Evolutionary conservation across 2,329 filamentous ascomycete species (phyloP).

Genomic region (Colletotrichum sp.): DNA sequence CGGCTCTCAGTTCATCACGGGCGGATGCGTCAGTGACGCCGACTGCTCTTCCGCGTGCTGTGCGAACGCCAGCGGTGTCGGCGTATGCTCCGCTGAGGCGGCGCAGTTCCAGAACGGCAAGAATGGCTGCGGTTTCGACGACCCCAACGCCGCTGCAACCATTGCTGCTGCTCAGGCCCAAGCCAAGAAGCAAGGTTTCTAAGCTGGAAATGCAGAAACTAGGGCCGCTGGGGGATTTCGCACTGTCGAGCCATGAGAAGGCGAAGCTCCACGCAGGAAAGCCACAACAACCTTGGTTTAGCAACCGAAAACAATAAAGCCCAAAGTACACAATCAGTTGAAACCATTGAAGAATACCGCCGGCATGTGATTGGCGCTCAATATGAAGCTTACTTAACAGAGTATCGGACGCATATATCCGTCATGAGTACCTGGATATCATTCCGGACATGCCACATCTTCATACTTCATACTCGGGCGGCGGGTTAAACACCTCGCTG

Average conservation of each 20-base stretch:
- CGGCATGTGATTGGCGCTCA: not conserved
- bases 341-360: not conserved
- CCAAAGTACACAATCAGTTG: not conserved
- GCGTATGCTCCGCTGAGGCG: constrained; percentile 32
- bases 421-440: not conserved
- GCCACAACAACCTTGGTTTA: not conserved
- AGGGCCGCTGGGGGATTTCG: not conserved
- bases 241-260: not conserved
- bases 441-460: not conserved
- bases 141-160: constrained; percentile 17
- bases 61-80: constrained; percentile 27
- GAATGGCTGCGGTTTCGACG: constrained; percentile 35
- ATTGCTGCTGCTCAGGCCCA: constrained; percentile 19
- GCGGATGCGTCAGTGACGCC: constrained; percentile 29
- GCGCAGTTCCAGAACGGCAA: constrained; percentile 33
- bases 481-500: not conserved
- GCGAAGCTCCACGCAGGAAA: not conserved
- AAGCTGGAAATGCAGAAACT: constrained; percentile 11
- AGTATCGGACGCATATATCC: not conserved
- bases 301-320: not conserved
- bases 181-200: constrained; percentile 16
- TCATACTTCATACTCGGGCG: not conserved
- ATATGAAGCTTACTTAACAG: not conserved
- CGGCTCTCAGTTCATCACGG: constrained; percentile 33
- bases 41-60: constrained; percentile 34